Base-by-base conservation (phyloP, 306 rosid genomes). In the Trichosanthes truncata region DNA sequence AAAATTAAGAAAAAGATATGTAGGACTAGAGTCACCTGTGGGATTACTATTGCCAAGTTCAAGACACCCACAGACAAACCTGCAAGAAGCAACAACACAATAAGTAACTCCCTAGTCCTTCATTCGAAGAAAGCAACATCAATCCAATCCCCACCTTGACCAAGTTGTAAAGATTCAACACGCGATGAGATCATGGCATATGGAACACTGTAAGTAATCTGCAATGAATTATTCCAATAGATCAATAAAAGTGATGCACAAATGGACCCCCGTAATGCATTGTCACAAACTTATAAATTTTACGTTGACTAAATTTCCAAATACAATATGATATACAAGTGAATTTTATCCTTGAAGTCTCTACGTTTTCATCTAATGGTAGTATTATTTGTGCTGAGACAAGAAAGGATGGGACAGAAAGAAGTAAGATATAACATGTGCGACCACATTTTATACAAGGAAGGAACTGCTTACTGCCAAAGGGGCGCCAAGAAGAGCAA, bases 11-110 rank as follows among this genome's bases (percentile, higher is more conserved):
- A 41, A 20, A 29, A 78, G 11, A 62, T 23, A 78, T 48, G 59
- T 29, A 65, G 51, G 46, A 43, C 14, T 9, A 35, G 31, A 51
- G 17, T 79, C 90, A 95, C 99, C 97, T 91, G 98, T 25, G 97
- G 97, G 85, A 95, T 48, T 65, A 93, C 97, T 73, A 91, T 87
- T 81, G 97, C 96, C 81, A 93, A 90, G 88, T 93, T 95, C 82
- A 95, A 88, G 74, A 95, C 91, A 84, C 97, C 99, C 96, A 88
- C 89, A 62, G 99, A 95, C 85, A 93, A 89, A 78, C 97, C 97
- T 95, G 91, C 81, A 85, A 87, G 77, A 81, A 66, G 82, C 52
- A 79, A 80, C 76, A 56, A 63, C 69, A 80, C 78, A 60, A 79
- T 81, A 80, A 78, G 83, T 76, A 80, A 9, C 56, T 76, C 41